Conservation (phyloP, 2,329 filamentous ascomycete genomes). For the Fusarium pseudonygamai region DNA sequence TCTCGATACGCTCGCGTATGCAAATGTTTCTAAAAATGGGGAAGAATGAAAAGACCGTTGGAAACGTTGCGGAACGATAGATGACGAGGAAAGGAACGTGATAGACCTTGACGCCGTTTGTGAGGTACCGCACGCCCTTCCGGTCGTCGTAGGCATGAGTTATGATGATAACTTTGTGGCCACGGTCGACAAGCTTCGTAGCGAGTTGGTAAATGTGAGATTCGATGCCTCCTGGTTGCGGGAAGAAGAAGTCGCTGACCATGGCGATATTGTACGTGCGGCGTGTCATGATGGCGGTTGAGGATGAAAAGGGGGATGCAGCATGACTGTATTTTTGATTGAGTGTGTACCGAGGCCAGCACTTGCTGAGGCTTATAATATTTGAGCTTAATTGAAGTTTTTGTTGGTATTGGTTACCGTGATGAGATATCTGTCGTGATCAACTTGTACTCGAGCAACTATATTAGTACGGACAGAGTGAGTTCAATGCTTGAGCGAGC, state of each 20-base stretch:
- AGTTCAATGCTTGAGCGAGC: conserved; percentile 14
- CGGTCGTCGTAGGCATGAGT: conserved; percentile 94
- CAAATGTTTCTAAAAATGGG: conserved; percentile 97
- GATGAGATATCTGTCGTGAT: conserved; percentile 18
- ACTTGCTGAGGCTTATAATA: conserved; percentile 1
- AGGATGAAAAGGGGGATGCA: conserved; percentile 20
- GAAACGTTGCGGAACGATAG: conserved; percentile 92
- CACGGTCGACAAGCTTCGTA: conserved; percentile 94
- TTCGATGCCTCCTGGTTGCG: conserved; percentile 94
- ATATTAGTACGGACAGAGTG: not conserved
- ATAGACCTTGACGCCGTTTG: conserved; percentile 98
- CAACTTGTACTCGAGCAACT: conserved; percentile 23
- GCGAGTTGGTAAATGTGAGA: conserved; percentile 99
- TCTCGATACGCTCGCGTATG: conserved; percentile 92
- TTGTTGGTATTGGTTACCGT: not conserved
- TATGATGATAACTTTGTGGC: conserved; percentile 97
- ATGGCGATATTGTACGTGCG: conserved; percentile 79
- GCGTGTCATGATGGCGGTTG: conserved; percentile 57
- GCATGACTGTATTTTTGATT: conserved; percentile 21
- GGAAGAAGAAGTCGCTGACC: conserved; percentile 99
- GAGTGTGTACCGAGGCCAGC: not conserved
- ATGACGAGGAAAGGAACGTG: conserved; percentile 96
- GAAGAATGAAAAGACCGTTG: conserved; percentile 98
- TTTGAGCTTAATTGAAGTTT: not conserved
- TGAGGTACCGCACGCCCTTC: conserved; percentile 92